Base-by-base conservation (phyloP, 495 filamentous ascomycete species). In the Aspergillus diversus region DNA sequence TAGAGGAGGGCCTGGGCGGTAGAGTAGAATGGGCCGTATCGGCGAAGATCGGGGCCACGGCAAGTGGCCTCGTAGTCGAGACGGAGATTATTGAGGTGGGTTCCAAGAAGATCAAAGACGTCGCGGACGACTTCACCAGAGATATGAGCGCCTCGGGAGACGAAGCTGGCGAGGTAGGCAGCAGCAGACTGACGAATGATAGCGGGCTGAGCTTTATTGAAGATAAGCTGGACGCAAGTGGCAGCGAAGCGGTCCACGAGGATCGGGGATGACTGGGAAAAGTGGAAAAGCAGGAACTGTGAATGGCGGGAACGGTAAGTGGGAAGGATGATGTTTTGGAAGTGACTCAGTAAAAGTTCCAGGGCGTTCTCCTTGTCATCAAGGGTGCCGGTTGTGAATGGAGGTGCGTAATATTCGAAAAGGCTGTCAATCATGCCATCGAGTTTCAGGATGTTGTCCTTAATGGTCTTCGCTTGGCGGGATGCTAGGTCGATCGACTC, bases 281-380 rank as follows among this genome's bases (percentile, higher is more conserved):
- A 96, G 75, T 96, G 93, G 79, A 99, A 99, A 43, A 98, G 85
- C 5, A 97, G 84, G 68, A 96, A 96, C 71, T 96, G 92, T 0
- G 91, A 88, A 75, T 95, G 92, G 48, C 94, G 89, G 21, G 90
- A 93, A 47, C 88, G 89, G 72, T 93, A 90, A 27, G 92, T 95
- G 17, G 94, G 93, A 15, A 98, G 83, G 61, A 99, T 93, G 62
- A 90, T 91, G 60, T 82, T 89, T 46, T 86, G 79, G 69, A 99
- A 98, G 70, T 94, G 90, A 54, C 86, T 84, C 47, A 97, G 75
- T 4, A 99, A 77, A 47, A 91, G 87, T 58, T 90, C 85, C 61
- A 96, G 87, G 1, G 80, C 73, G 17, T 81, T 80, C 56, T 80
- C 72, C 66, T 80, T 80, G 34, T 79, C 77, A 55, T 76, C 75